phyloP scores from a whole-genome alignment of 495 filamentous ascomycete species.

The Penicillium simplicissimum region DNA sequence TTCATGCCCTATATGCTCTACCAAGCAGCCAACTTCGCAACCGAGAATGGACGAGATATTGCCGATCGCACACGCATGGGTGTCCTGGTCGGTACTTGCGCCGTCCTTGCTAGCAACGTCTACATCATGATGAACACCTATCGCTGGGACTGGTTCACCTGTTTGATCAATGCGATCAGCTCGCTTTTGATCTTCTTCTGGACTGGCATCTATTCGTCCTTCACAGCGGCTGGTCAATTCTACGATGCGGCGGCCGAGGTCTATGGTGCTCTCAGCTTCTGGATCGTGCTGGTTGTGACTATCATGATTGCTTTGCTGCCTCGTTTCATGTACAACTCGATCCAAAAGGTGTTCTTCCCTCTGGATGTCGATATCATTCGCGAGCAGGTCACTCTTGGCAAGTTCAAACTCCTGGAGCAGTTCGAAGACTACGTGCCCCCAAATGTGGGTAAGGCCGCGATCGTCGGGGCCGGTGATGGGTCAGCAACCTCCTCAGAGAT shows the following conservation, averaged over 20 bases:
- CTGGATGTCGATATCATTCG: slow-evolving; percentile 94
- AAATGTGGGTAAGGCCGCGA: slow-evolving; percentile 22
- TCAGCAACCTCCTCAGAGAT: slow-evolving; percentile 63
- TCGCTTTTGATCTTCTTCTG: slow-evolving; percentile 91
- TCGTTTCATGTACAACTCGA: slow-evolving; percentile 76
- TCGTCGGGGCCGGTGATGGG: slow-evolving; percentile 35
- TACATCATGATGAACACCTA: slow-evolving; percentile 97
- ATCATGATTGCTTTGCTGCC: slow-evolving; percentile 79
- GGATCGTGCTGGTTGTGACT: slow-evolving; percentile 75
- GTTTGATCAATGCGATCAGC: slow-evolving; percentile 77
- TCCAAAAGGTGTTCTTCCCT: slow-evolving; percentile 93
- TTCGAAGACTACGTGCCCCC: slow-evolving; percentile 47
- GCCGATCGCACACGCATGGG: slow-evolving; percentile 80
- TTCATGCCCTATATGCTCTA: slow-evolving; percentile 89
- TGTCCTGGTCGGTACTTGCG: slow-evolving; percentile 73
- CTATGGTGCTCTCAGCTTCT: slow-evolving; percentile 80
- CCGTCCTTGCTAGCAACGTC: slow-evolving; percentile 79
- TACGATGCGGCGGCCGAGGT: slow-evolving; percentile 77
- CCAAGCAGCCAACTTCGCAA: slow-evolving; percentile 62
- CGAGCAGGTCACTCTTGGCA: slow-evolving; percentile 80
- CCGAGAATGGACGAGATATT: slow-evolving; percentile 67
- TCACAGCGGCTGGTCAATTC: slow-evolving; percentile 65
- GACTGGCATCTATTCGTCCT: slow-evolving; percentile 88
- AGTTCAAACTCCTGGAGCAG: slow-evolving; percentile 69
- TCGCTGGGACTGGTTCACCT: slow-evolving; percentile 94